Evolutionary conservation across 2,329 filamentous ascomycete genomes (phyloP).

Genomic region (Colletotrichum eleusines): DNA sequence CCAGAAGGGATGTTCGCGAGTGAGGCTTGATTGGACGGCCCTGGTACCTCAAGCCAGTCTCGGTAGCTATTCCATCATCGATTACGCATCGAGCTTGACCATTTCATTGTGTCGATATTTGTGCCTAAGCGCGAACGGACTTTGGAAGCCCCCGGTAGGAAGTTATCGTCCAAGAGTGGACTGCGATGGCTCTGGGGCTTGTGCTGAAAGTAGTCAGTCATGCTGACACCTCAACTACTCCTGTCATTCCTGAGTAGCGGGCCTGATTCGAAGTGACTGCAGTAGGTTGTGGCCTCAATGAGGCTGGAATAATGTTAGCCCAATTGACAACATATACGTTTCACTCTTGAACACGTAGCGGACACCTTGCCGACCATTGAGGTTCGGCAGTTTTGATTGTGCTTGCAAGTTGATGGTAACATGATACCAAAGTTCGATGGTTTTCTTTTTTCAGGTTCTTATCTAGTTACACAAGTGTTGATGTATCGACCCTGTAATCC

Average conservation of each 20-base stretch:
- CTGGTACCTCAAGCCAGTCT: neutral
- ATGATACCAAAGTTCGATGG: neutral
- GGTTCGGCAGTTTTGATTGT: neutral
- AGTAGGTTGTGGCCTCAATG: neutral
- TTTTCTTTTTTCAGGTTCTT: neutral
- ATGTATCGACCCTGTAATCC: conserved; percentile 3
- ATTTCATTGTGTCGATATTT: conserved; percentile 15
- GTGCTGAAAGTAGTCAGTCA: neutral
- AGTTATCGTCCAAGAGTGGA: neutral
- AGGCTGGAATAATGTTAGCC: neutral
- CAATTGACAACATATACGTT: too few relatives aligned
- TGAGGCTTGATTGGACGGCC: neutral
- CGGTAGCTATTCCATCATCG: neutral
- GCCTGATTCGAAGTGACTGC: neutral
- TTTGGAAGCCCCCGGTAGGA: neutral
- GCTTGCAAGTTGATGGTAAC: neutral
- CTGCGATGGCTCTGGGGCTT: neutral
- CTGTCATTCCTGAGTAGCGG: neutral
- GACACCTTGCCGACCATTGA: neutral
- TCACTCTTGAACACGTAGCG: neutral
- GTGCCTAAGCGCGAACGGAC: neutral
- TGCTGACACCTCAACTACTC: neutral
- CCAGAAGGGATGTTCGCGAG: neutral
- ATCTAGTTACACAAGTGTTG: conserved; percentile 4
- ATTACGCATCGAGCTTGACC: too few relatives aligned